phyloP scores from a whole-genome alignment of 768 basidiomycete species.

The Macrolepiota dolichaula region DNA sequence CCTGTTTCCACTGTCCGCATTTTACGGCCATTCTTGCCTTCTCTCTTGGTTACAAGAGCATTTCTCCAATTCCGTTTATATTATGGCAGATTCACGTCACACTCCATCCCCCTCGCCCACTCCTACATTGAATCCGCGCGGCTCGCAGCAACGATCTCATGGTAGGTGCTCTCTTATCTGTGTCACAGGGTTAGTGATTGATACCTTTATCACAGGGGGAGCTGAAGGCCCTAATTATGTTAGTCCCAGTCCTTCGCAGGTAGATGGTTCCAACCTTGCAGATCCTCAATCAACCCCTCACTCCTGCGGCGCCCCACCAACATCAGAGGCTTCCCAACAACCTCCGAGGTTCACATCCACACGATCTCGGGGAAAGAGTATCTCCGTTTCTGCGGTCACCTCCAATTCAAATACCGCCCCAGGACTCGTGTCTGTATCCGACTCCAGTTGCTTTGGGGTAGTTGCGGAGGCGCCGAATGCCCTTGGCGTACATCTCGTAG shows the following conservation, averaged over 20 bases:
- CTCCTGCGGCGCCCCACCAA: not conserved
- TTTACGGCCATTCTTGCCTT: not conserved
- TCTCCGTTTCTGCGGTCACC: not conserved
- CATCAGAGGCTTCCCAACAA: not conserved
- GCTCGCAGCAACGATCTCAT: not conserved
- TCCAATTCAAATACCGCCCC: not conserved
- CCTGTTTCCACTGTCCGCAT: not conserved
- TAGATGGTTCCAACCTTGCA: not conserved
- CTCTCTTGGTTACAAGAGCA: not conserved
- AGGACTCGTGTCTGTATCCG: not conserved
- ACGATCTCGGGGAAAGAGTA: not conserved
- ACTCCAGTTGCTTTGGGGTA: not conserved
- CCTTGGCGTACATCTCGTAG: not conserved
- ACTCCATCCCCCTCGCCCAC: not conserved
- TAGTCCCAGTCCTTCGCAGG: not conserved
- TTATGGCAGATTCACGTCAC: constrained; percentile 1
- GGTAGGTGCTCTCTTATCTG: not conserved
- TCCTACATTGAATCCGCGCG: not conserved
- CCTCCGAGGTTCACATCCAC: not conserved
- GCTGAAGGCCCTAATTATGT: not conserved
- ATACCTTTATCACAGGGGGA: not conserved
- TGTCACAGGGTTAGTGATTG: not conserved
- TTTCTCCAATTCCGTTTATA: not conserved
- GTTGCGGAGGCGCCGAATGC: not conserved
- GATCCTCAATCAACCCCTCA: no score